phyloP scores from a whole-genome alignment of 2,329 filamentous ascomycete genomes.

The Zalaria sp. region DNA sequence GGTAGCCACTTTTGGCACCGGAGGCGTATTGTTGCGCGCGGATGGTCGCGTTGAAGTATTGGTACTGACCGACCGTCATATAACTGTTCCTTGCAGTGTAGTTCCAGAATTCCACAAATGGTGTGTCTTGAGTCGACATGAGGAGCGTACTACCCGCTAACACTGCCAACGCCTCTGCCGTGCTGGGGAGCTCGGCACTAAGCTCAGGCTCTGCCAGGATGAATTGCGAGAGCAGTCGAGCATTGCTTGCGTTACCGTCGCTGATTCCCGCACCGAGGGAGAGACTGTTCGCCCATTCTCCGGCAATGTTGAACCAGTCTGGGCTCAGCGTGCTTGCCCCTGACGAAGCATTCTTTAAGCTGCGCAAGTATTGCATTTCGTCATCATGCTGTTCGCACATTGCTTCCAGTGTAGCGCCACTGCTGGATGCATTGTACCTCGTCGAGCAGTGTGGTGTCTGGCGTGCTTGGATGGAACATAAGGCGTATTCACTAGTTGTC shows the following conservation, averaged over 20 bases:
- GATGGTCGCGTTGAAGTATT: slow-evolving; percentile 51
- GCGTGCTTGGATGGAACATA: slow-evolving; percentile 55
- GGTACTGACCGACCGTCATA: slow-evolving; percentile 32
- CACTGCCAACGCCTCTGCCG: slow-evolving; percentile 62
- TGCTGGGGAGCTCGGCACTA: slow-evolving; percentile 42
- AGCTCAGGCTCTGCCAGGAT: slow-evolving; percentile 28
- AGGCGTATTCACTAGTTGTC: slow-evolving; percentile 34
- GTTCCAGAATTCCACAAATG: slow-evolving; percentile 40
- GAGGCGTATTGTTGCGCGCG: slow-evolving; percentile 57
- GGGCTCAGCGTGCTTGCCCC: slow-evolving; percentile 24
- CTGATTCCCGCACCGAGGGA: slow-evolving; percentile 28
- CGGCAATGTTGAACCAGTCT: slow-evolving; percentile 30
- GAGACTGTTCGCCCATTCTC: slow-evolving; percentile 28
- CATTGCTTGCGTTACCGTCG: slow-evolving; percentile 29
- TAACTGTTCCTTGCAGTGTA: neutral
- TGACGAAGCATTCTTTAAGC: slow-evolving; percentile 38
- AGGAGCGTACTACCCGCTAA: slow-evolving; percentile 54
- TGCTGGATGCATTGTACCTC: slow-evolving; percentile 26
- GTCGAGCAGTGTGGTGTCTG: slow-evolving; percentile 55
- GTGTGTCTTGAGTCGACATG: slow-evolving; percentile 41
- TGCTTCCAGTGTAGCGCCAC: slow-evolving; percentile 45
- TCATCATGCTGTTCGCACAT: slow-evolving; percentile 47
- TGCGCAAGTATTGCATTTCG: slow-evolving; percentile 39
- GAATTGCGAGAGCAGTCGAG: slow-evolving; percentile 29
- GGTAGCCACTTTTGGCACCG: slow-evolving; percentile 38